Evolutionary conservation across 371 early-diverging fungal genomes (phyloP), one percentile per base, ranked within the genome.

Genomic region (Mortierella sp.): DNA sequence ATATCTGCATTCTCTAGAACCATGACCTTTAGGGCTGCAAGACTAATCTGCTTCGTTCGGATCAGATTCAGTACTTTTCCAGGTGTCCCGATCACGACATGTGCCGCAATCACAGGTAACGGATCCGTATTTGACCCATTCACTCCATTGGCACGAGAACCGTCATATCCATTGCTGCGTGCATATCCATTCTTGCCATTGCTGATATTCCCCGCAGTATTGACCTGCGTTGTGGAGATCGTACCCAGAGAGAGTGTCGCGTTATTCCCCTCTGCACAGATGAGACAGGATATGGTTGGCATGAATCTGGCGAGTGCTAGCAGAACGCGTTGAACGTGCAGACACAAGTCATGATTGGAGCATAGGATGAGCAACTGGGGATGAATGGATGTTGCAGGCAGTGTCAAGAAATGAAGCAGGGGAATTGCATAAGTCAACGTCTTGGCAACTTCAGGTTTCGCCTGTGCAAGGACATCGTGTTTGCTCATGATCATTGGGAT

Each of bases 401-500:
- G 42, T 5, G 76, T 70, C 46, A 76, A 34, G 37, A 57, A 60
- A 19, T 76, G 64, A 15, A 76, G 55, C 12, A 76, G 47, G 0
- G 76, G 76, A 50, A 76, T 76, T 15, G 58, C 65, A 42, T 69
- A 76, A 14, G 76, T 76, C 65, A 76, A 21, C 1, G 76, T 76
- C 28, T 76, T 76, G 32, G 76, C 65, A 0, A 76, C 70, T 44
- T 76, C 76, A 4, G 76, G 76, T 34, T 76, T 76, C 15, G 76
- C 70, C 46, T 76, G 76, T 7, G 60, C 59, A 21, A 76, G 65
- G 4, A 76, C 76, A 21, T 76, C 76, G 17, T 76, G 70, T 12
- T 34, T 51, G 9, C 65, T 69, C 76, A 76, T 76, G 60, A 76
- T 76, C 76, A 76, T 76, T 9, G 76, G 76, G 14, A 76, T 70